phyloP scores from a whole-genome alignment of 192 early-diverging fungal genomes.

The Funneliformis geosporum region DNA sequence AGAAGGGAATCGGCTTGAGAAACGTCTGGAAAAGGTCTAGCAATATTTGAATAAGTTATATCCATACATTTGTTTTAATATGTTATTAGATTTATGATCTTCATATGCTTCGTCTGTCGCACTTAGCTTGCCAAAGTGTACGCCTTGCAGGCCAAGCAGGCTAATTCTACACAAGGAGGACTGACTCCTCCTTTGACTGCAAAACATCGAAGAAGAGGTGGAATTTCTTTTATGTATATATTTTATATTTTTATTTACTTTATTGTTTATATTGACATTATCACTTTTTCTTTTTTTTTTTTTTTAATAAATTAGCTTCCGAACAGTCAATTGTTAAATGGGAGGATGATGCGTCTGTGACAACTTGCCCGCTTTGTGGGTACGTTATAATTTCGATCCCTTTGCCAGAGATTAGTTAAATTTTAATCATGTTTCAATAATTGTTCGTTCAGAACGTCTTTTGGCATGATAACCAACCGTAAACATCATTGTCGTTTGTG shows the following conservation, averaged over 20 bases:
- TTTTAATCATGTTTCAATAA: not conserved
- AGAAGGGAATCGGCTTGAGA: slow-evolving; percentile 72
- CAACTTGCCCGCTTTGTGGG: slow-evolving; percentile 45
- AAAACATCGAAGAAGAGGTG: slow-evolving; percentile 44
- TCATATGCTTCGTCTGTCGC: not conserved
- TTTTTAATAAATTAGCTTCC: slow-evolving; percentile 35
- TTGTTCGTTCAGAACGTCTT: slow-evolving; percentile 36
- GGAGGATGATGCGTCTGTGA: slow-evolving; percentile 50
- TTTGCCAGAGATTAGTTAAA: too few species aligned
- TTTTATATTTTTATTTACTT: not conserved
- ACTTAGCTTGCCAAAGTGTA: slow-evolving; percentile 35
- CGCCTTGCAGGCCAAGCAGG: slow-evolving; percentile 32
- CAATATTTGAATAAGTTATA: slow-evolving; percentile 25
- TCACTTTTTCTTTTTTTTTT: not conserved
- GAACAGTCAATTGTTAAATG: slow-evolving; percentile 50
- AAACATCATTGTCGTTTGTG: slow-evolving; percentile 76
- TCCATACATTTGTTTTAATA: slow-evolving; percentile 12
- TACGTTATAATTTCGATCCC: slow-evolving; percentile 33
- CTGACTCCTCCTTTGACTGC: slow-evolving; percentile 40
- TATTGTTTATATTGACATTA: not conserved
- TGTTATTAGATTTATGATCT: not conserved
- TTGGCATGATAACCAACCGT: slow-evolving; percentile 59
- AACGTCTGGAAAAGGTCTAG: slow-evolving; percentile 69
- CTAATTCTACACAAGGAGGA: slow-evolving; percentile 35
- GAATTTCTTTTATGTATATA: not conserved